Evolutionary conservation across 805 yeast genomes (phyloP), one percentile per base, ranked within the genome.

Genomic region (Ogataea glucozyma): DNA sequence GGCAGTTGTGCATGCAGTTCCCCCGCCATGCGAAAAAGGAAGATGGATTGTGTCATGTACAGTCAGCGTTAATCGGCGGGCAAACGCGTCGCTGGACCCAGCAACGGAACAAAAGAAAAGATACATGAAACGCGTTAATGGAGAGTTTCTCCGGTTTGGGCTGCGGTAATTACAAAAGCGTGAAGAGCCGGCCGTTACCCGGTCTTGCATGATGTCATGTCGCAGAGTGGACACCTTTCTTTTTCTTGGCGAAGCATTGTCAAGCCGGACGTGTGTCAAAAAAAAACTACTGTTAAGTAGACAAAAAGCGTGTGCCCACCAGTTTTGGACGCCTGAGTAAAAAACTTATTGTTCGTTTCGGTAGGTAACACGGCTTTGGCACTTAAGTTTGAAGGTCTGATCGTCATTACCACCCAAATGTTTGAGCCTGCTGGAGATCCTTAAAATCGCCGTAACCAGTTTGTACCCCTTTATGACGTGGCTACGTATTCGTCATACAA

Each of bases 131-230:
- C 32, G 32, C 32, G 21, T n/a, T 9, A 17, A 17, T 10, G 19
- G 19, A 6, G 32, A 30, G 16, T 16, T 16, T 16, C 9, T 16
- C 32, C 32, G 19, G 20, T 16, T 6, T 17, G 21, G 32, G n/a
- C n/a, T n/a, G n/a, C n/a, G n/a, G n/a, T n/a, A n/a, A n/a, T n/a
- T n/a, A n/a, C n/a, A n/a, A n/a, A n/a, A n/a, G n/a, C n/a, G n/a
- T n/a, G 32, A 19, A 16, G 11, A 16, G 10, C 6, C 4, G 4
- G 4, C 26, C 12, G 35, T 34, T 34, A 34, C 38, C 38, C 38
- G 38, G 12, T 17, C 29, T 8, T 4, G 18, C 12, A 21, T 34
- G 38, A 34, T 34, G 38, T 34, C 38, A 34, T 18, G 12, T 27
- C 29, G 29, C 13, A 26, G n/a, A 26, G n/a, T 8, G 13, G 6